These are phyloP conservation scores for Aspergillus ustus DNA, from an alignment of 2,329 filamentous ascomycete genomes.

Conservation along the genomic window DNA sequence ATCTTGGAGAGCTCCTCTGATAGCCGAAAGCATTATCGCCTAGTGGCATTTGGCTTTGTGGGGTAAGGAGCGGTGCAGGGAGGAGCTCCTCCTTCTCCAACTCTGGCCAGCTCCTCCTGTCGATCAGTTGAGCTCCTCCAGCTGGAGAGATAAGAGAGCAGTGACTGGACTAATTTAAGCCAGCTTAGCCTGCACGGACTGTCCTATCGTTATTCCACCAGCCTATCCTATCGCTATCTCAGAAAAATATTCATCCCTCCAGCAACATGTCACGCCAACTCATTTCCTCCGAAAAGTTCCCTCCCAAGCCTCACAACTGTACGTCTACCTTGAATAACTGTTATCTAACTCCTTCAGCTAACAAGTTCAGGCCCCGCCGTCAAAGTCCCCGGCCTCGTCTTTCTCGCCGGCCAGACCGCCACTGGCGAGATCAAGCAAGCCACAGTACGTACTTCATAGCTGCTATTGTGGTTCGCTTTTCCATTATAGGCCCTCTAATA, in stretches of 20 bases:
- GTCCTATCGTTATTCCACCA: too few species aligned
- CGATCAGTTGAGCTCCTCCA: not conserved
- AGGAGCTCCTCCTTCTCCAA: slow-evolving; percentile 1
- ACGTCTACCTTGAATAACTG: slow-evolving; percentile 18
- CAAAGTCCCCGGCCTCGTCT: slow-evolving; percentile 53
- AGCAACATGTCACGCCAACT: slow-evolving; percentile 51
- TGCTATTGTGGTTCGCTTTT: too few species aligned
- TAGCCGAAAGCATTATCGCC: not conserved
- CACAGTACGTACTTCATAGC: slow-evolving; percentile 37
- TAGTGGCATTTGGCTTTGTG: not conserved
- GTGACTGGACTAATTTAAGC: not conserved
- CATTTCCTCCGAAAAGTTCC: slow-evolving; percentile 54
- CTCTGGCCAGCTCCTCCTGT: not conserved
- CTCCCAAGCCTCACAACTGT: slow-evolving; percentile 54
- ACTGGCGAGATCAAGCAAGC: slow-evolving; percentile 55
- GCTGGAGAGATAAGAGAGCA: not conserved
- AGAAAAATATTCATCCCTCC: not conserved
- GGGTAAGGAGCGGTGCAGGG: not conserved
- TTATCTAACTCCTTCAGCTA: not conserved
- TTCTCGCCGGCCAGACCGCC: slow-evolving; percentile 55
- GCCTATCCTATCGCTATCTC: too few species aligned
- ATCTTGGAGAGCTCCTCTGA: not conserved
- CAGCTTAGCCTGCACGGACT: not conserved
- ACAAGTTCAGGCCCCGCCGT: slow-evolving; percentile 43
- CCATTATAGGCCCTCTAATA: too few species aligned